Evolutionary conservation across 2,329 filamentous ascomycete genomes (phyloP).

Genomic region (Pleurostoma richardsiae): DNA sequence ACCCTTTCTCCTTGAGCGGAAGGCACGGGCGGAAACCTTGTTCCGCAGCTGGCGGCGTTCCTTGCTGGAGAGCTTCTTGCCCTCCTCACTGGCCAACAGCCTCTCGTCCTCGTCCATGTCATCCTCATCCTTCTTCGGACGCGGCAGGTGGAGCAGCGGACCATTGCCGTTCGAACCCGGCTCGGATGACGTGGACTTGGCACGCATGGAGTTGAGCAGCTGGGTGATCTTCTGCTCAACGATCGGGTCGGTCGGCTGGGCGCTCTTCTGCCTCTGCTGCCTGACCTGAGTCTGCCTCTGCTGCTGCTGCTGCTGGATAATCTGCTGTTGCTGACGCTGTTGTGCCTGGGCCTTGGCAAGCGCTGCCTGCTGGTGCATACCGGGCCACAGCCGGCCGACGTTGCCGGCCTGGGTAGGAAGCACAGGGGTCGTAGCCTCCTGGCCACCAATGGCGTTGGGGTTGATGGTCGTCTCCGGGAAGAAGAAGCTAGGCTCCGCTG

Average conservation of each 20-base stretch:
- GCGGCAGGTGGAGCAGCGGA: constrained; percentile 62
- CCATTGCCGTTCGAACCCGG: constrained; percentile 36
- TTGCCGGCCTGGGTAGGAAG: constrained; percentile 44
- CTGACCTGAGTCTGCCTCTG: constrained; percentile 33
- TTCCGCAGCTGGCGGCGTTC: constrained; percentile 95
- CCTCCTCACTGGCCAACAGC: constrained; percentile 90
- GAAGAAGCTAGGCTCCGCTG: constrained; percentile 58
- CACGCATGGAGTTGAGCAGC: constrained; percentile 86
- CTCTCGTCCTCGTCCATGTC: constrained; percentile 99
- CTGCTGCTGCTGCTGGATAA: constrained; percentile 54
- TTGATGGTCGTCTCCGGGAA: constrained; percentile 59
- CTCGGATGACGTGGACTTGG: constrained; percentile 56
- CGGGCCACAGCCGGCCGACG: constrained; percentile 78
- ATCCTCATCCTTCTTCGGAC: constrained; percentile 87
- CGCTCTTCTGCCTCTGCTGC: constrained; percentile 41
- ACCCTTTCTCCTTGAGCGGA: constrained; percentile 98
- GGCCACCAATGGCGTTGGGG: constrained; percentile 63
- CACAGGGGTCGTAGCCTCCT: constrained; percentile 50
- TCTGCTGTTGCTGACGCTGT: constrained; percentile 61
- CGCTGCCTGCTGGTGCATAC: constrained; percentile 88
- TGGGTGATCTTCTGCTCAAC: constrained; percentile 93
- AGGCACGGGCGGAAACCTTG: constrained; percentile 96
- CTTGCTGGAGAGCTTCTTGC: constrained; percentile 98
- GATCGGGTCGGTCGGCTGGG: constrained; percentile 58
- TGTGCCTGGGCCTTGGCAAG: constrained; percentile 68